Evolutionary conservation across 805 yeast species (phyloP), one percentile per base, ranked within the genome.

Genomic region (Ogataea nitratoaversa): DNA sequence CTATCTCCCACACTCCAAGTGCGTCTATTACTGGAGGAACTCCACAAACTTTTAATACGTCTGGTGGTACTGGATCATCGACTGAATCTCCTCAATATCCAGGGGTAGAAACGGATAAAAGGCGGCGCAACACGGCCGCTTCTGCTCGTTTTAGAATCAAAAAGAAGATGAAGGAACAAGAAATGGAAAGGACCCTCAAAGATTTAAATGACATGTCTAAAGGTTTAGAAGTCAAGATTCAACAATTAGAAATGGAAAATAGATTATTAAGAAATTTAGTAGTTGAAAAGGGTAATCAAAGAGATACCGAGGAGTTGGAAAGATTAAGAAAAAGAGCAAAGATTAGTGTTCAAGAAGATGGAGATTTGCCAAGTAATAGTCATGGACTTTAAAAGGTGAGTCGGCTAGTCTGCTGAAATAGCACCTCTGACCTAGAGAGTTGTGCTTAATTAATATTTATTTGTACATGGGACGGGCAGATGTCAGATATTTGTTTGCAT

Each of bases 201-300:
- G 90, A 84, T 44, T 70, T 91, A 52, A 79, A 78, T 51, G 90
- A 84, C 24, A 64, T 76, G 45, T 80, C 90, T 13, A 65, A 69
- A 35, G 67, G 68, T 18, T 70, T 89, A 46, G 95, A 89, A 60
- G 72, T 76, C 55, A 80, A 80, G 56, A 78, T 93, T 43, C 81
- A 81, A 61, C 86, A 91, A 41, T 67, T 91, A 49, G 95, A 90
- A 65, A 87, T 88, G 95, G 99, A 91, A 66, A 91, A 91, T 66
- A 77, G 80, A 56, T 72, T 95, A 62, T 71, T 91, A 52, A 78
- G 86, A 65, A 84, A 84, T 57, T 68, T 93, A 50, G 90, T 91
- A 19, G 82, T 84, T 33, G 91, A 88, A 62, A 84, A 87, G 54
- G 83, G 84, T 40, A 79, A 76, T 41, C 71, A 73, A 47, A 61